phyloP scores from a whole-genome alignment of 306 rosid genomes.

The Neltuma alba region DNA sequence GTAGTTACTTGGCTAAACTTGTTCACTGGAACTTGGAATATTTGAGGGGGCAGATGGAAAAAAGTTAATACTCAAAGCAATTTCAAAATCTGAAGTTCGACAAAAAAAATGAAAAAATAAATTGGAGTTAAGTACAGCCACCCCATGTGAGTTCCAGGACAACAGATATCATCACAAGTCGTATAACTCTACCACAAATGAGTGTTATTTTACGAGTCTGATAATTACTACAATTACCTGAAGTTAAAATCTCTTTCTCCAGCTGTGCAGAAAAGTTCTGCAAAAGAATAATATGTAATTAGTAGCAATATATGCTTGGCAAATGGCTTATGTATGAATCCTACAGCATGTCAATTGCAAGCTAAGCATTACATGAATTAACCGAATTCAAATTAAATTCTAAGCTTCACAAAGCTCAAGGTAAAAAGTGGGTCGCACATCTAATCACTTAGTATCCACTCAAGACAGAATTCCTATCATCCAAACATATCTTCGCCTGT shows the following conservation, averaged over 20 bases:
- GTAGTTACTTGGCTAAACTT: not conserved
- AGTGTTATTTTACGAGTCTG: conserved; percentile 6
- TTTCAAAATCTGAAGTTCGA: not conserved
- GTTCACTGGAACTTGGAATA: not conserved
- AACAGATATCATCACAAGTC: not conserved
- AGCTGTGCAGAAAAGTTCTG: conserved; percentile 93
- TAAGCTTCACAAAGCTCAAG: conserved; percentile 15
- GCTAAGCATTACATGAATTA: conserved; percentile 29
- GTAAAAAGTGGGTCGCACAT: conserved; percentile 1
- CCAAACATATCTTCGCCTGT: not conserved
- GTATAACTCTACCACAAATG: not conserved
- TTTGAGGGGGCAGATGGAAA: not conserved
- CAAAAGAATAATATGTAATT: conserved; percentile 26
- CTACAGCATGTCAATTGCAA: not conserved
- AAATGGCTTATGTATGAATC: conserved; percentile 21
- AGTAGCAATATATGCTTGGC: conserved; percentile 19
- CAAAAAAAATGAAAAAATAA: not conserved
- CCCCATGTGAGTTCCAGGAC: not conserved
- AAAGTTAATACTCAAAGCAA: not conserved
- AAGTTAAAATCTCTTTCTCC: conserved; percentile 90
- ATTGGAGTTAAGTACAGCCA: not conserved
- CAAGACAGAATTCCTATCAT: conserved; percentile 20
- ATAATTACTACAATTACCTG: conserved; percentile 65
- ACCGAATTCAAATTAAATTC: conserved; percentile 25
- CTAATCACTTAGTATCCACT: conserved; percentile 9